Conservation (phyloP, 805 yeast species). For the Brettanomyces custersianus region DNA sequence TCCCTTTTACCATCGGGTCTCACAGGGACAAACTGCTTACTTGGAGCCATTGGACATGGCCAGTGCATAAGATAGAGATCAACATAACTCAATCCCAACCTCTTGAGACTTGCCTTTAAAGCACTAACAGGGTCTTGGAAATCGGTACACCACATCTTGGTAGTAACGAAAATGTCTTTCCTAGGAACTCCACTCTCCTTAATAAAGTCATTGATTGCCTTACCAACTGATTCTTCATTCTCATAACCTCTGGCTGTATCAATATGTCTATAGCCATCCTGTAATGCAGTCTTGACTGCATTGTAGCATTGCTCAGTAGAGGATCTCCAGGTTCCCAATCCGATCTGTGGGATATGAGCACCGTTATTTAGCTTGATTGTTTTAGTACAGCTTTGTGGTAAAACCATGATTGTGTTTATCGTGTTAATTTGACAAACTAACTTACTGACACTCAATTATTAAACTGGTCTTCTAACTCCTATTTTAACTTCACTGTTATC, state of each 20-base stretch:
- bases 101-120: constrained; percentile 39
- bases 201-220: constrained; percentile 37
- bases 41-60: constrained; percentile 42
- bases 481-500: too few species aligned
- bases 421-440: too few species aligned
- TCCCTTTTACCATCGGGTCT: constrained; percentile 27
- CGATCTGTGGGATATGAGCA: constrained; percentile 27
- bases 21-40: constrained; percentile 30
- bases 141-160: constrained; percentile 48
- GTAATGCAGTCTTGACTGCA: constrained; percentile 52
- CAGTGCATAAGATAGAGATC: constrained; percentile 63
- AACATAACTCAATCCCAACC: constrained; percentile 49
- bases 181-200: constrained; percentile 52
- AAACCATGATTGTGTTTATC: too few species aligned
- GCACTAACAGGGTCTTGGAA: constrained; percentile 35
- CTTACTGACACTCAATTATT: too few species aligned
- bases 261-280: constrained; percentile 66
- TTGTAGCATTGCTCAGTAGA: constrained; percentile 36
- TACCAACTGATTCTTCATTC: constrained; percentile 53
- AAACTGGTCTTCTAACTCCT: too few species aligned
- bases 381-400: constrained; percentile 5
- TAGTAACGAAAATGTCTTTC: constrained; percentile 49
- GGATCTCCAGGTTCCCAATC: constrained; percentile 15
- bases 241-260: constrained; percentile 67
- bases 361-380: constrained; percentile 5